These are phyloP conservation scores for Paramecium sexaurelia DNA, from an alignment of 73 alveolate genomes.

Conservation along the genomic window DNA sequence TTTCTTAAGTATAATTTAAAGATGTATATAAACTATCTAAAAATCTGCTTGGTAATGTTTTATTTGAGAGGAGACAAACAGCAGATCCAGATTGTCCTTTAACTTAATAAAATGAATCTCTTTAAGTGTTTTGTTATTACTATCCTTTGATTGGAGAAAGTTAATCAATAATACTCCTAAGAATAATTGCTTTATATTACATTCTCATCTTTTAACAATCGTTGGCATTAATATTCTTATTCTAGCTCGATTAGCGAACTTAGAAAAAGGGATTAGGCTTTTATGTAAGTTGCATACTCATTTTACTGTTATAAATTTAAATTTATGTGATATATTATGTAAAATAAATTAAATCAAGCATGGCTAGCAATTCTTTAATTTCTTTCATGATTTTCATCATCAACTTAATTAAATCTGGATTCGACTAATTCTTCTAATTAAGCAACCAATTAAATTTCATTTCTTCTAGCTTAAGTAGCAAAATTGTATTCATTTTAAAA, in stretches of 20 bases:
- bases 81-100: neutral
- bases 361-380: neutral
- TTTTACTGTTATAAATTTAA: neutral
- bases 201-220: neutral
- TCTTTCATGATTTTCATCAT: slow-evolving; percentile 50
- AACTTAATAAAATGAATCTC: slow-evolving; percentile 33
- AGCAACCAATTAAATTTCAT: slow-evolving; percentile 5
- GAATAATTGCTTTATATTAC: neutral
- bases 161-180: slow-evolving; percentile 34
- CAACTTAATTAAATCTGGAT: slow-evolving; percentile 29
- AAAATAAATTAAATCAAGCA: neutral
- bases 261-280: neutral
- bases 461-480: slow-evolving; percentile 52
- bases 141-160: slow-evolving; percentile 15
- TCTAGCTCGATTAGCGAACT: neutral
- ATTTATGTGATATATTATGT: too few species aligned
- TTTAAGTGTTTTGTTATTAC: neutral
- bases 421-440: slow-evolving; percentile 22
- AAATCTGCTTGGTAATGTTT: neutral
- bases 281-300: slow-evolving; percentile 22
- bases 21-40: neutral
- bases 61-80: neutral
- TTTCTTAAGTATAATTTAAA: slow-evolving; percentile 1
- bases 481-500: slow-evolving; percentile 26
- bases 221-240: neutral